Evolutionary conservation across 1,284 basidiomycete species (phyloP).

Genomic region (Boletus smithii): DNA sequence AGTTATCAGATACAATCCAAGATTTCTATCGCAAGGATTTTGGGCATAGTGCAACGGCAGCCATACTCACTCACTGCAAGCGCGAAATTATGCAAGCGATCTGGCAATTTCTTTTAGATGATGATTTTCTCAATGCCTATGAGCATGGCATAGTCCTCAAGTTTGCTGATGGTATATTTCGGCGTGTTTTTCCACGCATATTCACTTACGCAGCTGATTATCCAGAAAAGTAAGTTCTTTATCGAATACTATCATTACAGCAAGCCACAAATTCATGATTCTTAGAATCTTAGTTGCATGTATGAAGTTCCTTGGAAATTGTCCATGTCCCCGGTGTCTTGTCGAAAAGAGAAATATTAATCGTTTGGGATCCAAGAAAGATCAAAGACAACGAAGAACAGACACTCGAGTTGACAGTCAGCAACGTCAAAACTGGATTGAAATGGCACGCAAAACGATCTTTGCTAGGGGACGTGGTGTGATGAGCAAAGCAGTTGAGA

Average conservation of each 20-base stretch:
- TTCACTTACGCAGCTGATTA: conserved; percentile 32
- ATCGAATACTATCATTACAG: too few relatives aligned
- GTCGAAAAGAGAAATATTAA: neutral
- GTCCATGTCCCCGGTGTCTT: neutral
- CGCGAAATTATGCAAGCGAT: neutral
- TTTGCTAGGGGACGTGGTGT: neutral
- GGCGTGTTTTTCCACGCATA: conserved; percentile 20
- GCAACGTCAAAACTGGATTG: neutral
- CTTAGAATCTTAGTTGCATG: neutral
- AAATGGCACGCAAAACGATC: neutral
- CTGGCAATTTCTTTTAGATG: neutral
- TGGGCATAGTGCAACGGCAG: neutral
- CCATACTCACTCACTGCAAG: neutral
- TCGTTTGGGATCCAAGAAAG: too few relatives aligned
- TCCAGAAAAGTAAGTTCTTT: conserved; percentile 34
- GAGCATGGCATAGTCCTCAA: neutral
- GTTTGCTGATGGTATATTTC: neutral
- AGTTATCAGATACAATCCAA: neutral
- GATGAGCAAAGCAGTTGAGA: neutral
- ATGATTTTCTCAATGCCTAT: neutral
- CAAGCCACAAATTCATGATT: too few relatives aligned
- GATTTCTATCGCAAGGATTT: neutral
- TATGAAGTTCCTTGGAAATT: neutral
- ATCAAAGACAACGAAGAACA: too few relatives aligned
- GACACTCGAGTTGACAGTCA: neutral